These are phyloP conservation scores for Leccinum pallidistipes DNA, from an alignment of 1,284 basidiomycete genomes.

Conservation along the genomic window DNA sequence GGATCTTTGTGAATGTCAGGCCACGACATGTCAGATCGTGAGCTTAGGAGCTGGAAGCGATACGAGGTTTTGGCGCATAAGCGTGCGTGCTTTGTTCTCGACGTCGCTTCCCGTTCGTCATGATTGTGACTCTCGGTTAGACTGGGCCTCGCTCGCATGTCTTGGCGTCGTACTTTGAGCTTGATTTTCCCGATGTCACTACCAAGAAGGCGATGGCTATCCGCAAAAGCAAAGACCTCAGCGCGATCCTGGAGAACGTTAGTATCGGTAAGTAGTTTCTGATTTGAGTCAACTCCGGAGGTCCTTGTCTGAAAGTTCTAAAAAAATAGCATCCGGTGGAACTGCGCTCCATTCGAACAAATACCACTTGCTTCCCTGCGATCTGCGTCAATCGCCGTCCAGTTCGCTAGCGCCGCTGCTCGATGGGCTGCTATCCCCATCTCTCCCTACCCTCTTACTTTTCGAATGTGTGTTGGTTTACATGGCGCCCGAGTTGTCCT, in stretches of 20 bases:
- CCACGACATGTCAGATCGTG: conserved; percentile 26
- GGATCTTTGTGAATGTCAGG: conserved; percentile 22
- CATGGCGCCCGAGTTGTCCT: conserved; percentile 63
- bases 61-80: conserved; percentile 79
- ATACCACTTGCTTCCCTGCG: conserved; percentile 78
- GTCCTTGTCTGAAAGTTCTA: conserved; percentile 10
- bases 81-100: conserved; percentile 52
- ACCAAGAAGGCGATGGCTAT: conserved; percentile 84
- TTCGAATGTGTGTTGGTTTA: conserved; percentile 95
- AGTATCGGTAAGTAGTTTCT: conserved; percentile 40
- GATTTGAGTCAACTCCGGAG: background rate
- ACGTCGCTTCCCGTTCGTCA: conserved; percentile 1
- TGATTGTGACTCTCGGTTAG: conserved; percentile 39
- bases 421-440: conserved; percentile 53
- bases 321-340: conserved; percentile 61
- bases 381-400: conserved; percentile 60
- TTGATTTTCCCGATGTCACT: conserved; percentile 89
- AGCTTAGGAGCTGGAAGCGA: conserved; percentile 25
- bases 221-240: conserved; percentile 65
- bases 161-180: conserved; percentile 73
- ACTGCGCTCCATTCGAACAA: conserved; percentile 58
- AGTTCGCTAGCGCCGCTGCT: conserved; percentile 44
- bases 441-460: conserved; percentile 76
- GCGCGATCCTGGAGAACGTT: conserved; percentile 45
- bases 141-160: conserved; percentile 48